Conservation (phyloP, 441 rosid species). For the Corymbia calophylla region DNA sequence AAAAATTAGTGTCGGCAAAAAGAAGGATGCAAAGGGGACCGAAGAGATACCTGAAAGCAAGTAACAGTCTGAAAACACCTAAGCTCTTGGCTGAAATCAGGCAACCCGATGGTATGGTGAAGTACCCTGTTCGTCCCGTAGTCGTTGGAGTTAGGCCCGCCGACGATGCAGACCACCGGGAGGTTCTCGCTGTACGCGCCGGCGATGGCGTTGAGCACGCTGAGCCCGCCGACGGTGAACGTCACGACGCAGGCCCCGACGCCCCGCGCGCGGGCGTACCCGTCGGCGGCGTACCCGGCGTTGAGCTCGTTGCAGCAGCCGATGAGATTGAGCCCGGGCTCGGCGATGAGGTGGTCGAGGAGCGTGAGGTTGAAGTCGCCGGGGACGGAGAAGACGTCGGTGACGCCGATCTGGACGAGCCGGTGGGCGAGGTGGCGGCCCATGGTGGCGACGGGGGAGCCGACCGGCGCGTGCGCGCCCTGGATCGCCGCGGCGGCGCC, state of each 20-base stretch:
- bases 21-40: background rate
- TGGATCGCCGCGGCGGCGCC: constrained; percentile 4
- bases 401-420: constrained; percentile 9
- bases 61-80: constrained; percentile 9
- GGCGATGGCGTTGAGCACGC: constrained; percentile 11
- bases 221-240: constrained; percentile 17
- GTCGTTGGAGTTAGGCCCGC: constrained; percentile 14
- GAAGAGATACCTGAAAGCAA: constrained; percentile 2
- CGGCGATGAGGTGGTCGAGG: constrained; percentile 13
- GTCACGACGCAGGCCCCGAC: constrained; percentile 14
- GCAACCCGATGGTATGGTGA: constrained; percentile 13
- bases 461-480: background rate
- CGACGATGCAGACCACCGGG: constrained; percentile 10
- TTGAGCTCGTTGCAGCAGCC: constrained; percentile 19
- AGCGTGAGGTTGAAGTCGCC: constrained; percentile 12
- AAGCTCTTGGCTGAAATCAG: constrained; percentile 8
- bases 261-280: constrained; percentile 6
- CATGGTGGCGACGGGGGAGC: constrained; percentile 3
- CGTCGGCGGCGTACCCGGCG: constrained; percentile 16
- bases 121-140: constrained; percentile 6
- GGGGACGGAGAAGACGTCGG: constrained; percentile 13
- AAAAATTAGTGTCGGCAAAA: too few species aligned
- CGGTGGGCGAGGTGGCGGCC: constrained; percentile 13
- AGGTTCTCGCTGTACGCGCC: constrained; percentile 12
- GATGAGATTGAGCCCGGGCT: constrained; percentile 6